phyloP scores from a whole-genome alignment of 2,329 filamentous ascomycete species.

The Aspergillus candidus region DNA sequence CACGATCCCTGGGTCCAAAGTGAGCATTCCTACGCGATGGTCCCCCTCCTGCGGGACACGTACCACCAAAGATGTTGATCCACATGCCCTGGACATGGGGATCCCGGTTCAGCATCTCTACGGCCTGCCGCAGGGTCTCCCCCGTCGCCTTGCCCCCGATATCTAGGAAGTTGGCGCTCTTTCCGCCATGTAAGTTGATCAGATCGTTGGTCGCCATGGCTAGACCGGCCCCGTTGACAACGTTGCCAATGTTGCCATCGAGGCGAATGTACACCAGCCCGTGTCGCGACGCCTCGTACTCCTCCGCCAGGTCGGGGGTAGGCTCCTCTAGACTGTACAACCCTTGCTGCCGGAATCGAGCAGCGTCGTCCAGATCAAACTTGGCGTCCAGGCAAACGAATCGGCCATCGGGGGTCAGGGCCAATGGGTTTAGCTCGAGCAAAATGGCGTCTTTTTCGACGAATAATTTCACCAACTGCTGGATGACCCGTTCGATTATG shows the following conservation, averaged over 20 bases:
- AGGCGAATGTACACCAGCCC: constrained; percentile 28
- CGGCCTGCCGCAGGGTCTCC: constrained; percentile 23
- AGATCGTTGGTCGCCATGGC: constrained; percentile 33
- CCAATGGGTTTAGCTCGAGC: constrained; percentile 40
- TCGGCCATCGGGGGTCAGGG: constrained; percentile 18
- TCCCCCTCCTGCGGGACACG: constrained; percentile 1
- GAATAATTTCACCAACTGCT: constrained; percentile 34
- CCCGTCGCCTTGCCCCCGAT: constrained; percentile 26
- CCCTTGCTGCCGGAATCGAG: constrained; percentile 36
- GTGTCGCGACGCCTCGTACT: constrained; percentile 31
- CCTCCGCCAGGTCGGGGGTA: constrained; percentile 25
- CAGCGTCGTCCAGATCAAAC: constrained; percentile 47
- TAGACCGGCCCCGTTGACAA: constrained; percentile 32
- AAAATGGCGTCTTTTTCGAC: constrained; percentile 43
- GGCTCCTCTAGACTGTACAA: constrained; percentile 37
- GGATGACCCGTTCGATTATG: constrained; percentile 25
- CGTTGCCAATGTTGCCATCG: constrained; percentile 28
- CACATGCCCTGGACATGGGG: constrained; percentile 36
- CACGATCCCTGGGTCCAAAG: constrained; percentile 39
- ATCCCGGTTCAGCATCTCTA: constrained; percentile 22
- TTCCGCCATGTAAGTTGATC: constrained; percentile 21
- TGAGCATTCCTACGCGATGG: not conserved
- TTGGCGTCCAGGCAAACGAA: constrained; percentile 37
- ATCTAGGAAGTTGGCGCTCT: constrained; percentile 30
- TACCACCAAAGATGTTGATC: constrained; percentile 50